Base-by-base conservation (phyloP, 2,329 filamentous ascomycete species). In the Pyricularia grisea region DNA sequence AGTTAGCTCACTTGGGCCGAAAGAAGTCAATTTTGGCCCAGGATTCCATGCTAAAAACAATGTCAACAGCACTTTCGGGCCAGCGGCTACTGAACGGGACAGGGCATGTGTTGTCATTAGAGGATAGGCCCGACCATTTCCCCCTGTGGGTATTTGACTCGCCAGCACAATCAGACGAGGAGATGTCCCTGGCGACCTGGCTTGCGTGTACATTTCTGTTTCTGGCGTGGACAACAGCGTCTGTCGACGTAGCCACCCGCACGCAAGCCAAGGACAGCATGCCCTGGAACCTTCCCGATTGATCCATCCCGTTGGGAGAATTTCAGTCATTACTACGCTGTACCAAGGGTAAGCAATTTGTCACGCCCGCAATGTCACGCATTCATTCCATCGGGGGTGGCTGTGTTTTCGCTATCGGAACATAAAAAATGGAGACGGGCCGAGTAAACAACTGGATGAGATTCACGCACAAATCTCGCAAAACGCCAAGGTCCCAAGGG, bases 391-490 rank as follows among this genome's bases (percentile, higher is more conserved):
- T 20, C 17, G n/a, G 42, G 12, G 33, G 33, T 1, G 14, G 12
- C 20, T 20, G 12, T 14, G 17, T 50, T 2, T n/a, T n/a, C 6
- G 42, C 42, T 50, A n/a, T 50, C 42, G 20, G 20, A 50, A 50
- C 42, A 5, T 12, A 36, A 36, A 36, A 36, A 36, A 61, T 61
- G 58, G n/a, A 61, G n/a, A 27, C 5, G 6, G 4, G 7, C 11
- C 33, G 58, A 23, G 25, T 25, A 61, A 61, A 61, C 58, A 27
- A 27, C 58, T 25, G n/a, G 31, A 50, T 12, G 4, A 17, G 31
- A 42, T 42, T 33, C 28, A 50, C 36, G 65, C 65, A 66, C 65
- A 66, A 66, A 50, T 66, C 3, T 50, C 65, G 65, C 65, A 55
- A 27, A 50, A 50, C 12, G 33, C 33, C 58, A 61, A 61, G 58